These are phyloP conservation scores for Exophiala aquamarina DNA, from an alignment of 2,329 filamentous ascomycete species.

Conservation along the genomic window DNA sequence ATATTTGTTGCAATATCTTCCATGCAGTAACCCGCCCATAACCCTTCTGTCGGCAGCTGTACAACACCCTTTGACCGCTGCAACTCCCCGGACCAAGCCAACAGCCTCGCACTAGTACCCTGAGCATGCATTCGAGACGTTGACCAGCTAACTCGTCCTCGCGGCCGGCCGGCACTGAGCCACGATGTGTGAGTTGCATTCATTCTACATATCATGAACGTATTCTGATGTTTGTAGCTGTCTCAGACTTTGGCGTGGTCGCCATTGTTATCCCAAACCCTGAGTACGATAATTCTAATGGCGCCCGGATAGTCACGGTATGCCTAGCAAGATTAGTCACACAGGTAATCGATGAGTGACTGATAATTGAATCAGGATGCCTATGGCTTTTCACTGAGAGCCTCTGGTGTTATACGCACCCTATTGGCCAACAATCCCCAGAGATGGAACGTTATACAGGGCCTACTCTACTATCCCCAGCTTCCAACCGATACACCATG, in stretches of 20 bases:
- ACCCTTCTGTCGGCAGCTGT: too few relatives aligned
- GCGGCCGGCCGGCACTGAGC: not conserved
- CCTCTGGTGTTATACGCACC: slow-evolving; percentile 66
- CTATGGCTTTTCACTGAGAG: slow-evolving; percentile 35
- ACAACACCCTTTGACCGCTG: slow-evolving; percentile 13
- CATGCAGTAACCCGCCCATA: too few relatives aligned
- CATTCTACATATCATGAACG: not conserved
- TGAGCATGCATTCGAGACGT: slow-evolving; percentile 9
- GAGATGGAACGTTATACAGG: slow-evolving; percentile 64
- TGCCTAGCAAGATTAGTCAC: slow-evolving; percentile 23
- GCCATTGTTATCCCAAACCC: slow-evolving; percentile 26
- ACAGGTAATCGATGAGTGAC: too few relatives aligned
- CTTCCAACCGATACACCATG: slow-evolving; percentile 61
- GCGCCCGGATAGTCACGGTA: slow-evolving; percentile 38
- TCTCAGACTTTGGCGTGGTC: slow-evolving; percentile 22
- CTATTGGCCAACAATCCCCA: slow-evolving; percentile 68
- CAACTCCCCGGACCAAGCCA: too few relatives aligned
- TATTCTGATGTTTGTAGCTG: slow-evolving; percentile 19
- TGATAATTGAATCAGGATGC: slow-evolving; percentile 14
- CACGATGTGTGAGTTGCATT: slow-evolving; percentile 18
- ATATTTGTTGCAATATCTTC: too few relatives aligned
- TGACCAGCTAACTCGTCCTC: slow-evolving; percentile 4
- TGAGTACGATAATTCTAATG: slow-evolving; percentile 29
- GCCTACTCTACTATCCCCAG: slow-evolving; percentile 82
- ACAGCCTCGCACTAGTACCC: too few relatives aligned